Evolutionary conservation across 2,329 filamentous ascomycete genomes (phyloP), one percentile per base, ranked within the genome.

Genomic region (Hypomyces rosellus): DNA sequence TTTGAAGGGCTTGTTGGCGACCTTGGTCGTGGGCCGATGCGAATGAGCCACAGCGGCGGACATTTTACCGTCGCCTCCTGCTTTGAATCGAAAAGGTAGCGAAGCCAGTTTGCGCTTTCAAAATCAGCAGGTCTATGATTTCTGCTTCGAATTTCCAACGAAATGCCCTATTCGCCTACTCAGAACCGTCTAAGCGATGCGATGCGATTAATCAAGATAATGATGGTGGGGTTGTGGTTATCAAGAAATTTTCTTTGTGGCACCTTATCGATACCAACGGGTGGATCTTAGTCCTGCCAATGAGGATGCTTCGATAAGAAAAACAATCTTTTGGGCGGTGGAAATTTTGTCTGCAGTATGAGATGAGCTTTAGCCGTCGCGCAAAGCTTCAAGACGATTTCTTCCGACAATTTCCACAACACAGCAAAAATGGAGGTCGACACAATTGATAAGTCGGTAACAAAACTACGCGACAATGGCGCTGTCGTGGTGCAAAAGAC

Each of bases 11-110:
- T 99, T 99, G 72, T 96, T 84, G 58, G 80, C 73, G 62, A 82
- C 76, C 77, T 97, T 99, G 48, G 91, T 96, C 52, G 91, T 96
- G 64, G 88, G 88, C 68, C 92, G 82, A 70, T 99, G 93, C 65
- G 92, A 91, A 70, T 97, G 53, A 74, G 76, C 67, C 64, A 81
- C 77, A 54, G 78, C 75, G 70, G 82, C 80, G 64, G 88, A 84
- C 88, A 93, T 93, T 62, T 80, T 87, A 70, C 77, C 77, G 68
- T 77, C 75, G 69, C 81, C 75, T 65, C 86, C 86, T 68, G 86
- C 88, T 76, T 95, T 96, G 73, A 95, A 95, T 71, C 91, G 79
- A 65, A 86, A 95, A 3, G 91, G 89, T 70, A 90, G 71, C 49
- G 85, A 86, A 72, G 77, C 81, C 81, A 85, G 71, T 55, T 73